Evolutionary conservation across 768 basidiomycete species (phyloP).

Genomic region (Tulasnella sp.): DNA sequence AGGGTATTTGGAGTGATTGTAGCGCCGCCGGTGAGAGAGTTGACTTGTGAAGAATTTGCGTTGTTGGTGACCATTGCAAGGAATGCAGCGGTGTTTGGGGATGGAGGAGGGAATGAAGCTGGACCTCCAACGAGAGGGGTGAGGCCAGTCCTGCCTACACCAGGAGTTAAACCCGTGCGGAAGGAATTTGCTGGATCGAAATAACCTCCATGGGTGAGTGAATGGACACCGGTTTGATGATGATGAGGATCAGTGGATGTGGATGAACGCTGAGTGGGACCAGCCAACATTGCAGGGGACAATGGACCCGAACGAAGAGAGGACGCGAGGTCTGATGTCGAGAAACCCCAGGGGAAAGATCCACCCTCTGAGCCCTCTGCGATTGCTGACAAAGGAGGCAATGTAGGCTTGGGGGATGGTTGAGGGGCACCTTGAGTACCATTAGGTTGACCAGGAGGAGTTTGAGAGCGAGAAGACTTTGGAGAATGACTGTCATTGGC

Average conservation of each 20-base stretch:
- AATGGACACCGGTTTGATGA: constrained; percentile 21
- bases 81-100: constrained; percentile 84
- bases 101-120: constrained; percentile 64
- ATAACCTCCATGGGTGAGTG: constrained; percentile 34
- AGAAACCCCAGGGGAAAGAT: constrained; percentile 48
- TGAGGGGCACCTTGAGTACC: constrained; percentile 3
- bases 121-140: constrained; percentile 69
- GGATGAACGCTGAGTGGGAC: constrained; percentile 38
- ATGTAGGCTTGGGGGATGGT: constrained; percentile 49
- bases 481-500: too few species aligned
- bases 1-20: constrained; percentile 61
- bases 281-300: constrained; percentile 91
- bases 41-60: constrained; percentile 17
- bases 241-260: constrained; percentile 25
- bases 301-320: constrained; percentile 88
- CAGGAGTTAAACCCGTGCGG: constrained; percentile 73
- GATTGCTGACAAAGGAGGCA: constrained; percentile 71
- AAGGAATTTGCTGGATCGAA: constrained; percentile 46
- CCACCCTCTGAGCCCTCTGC: constrained; percentile 39
- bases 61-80: constrained; percentile 77
- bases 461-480: constrained; percentile 7
- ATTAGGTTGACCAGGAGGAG: constrained; percentile 16
- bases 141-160: constrained; percentile 50
- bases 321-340: constrained; percentile 43
- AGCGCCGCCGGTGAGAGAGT: constrained; percentile 25